Evolutionary conservation across 768 basidiomycete species (phyloP).

Genomic region (Tricholoma sp.): DNA sequence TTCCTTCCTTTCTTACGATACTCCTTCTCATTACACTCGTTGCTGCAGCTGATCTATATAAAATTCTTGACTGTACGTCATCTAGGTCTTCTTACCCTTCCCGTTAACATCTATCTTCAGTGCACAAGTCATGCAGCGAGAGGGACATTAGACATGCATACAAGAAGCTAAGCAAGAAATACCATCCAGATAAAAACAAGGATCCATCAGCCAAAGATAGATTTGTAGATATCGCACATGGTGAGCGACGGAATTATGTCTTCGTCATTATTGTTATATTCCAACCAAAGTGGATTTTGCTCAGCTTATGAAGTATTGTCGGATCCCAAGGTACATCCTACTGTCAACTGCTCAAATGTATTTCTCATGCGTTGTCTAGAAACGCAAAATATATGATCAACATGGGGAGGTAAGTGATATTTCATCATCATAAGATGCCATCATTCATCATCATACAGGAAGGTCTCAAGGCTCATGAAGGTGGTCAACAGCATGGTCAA

Average conservation of each 20-base stretch:
- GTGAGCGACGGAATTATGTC: constrained; percentile 35
- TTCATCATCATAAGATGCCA: not conserved
- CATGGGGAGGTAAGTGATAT: constrained; percentile 71
- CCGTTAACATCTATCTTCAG: constrained; percentile 21
- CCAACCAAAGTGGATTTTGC: not conserved
- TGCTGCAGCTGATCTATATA: constrained; percentile 73
- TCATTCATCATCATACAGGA: constrained; percentile 42
- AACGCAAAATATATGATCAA: constrained; percentile 90
- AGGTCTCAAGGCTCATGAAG: constrained; percentile 87
- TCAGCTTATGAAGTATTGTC: constrained; percentile 94
- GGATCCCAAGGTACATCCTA: constrained; percentile 59
- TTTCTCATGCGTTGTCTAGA: constrained; percentile 37
- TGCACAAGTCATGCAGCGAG: constrained; percentile 77
- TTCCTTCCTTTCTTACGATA: constrained; percentile 25
- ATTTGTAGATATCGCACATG: constrained; percentile 89
- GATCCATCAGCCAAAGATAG: constrained; percentile 74
- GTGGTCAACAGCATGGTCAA: constrained; percentile 67
- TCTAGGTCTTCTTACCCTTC: constrained; percentile 14
- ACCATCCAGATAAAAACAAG: constrained; percentile 95
- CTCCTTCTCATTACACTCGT: constrained; percentile 33
- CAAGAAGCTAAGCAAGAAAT: constrained; percentile 82
- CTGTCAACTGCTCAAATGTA: not conserved
- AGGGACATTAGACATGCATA: constrained; percentile 91
- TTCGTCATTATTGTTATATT: not conserved
- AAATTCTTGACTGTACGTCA: constrained; percentile 71